These are phyloP conservation scores for Triticum urartu DNA, from an alignment of 176 grass and related monocot species.

Conservation along the genomic window DNA sequence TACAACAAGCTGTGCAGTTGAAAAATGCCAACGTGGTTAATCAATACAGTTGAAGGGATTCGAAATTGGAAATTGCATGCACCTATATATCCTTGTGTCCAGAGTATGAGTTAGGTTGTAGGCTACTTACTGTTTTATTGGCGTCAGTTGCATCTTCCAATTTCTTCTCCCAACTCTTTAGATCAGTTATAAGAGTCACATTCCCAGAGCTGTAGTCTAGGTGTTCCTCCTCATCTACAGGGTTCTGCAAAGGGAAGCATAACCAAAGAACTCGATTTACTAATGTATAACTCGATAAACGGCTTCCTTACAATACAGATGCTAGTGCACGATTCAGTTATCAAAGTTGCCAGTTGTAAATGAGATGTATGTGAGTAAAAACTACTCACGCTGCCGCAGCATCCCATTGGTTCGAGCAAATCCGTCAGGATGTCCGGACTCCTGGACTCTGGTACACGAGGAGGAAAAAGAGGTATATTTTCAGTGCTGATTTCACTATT, in stretches of 20 bases:
- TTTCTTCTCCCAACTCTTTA: slow-evolving; percentile 39
- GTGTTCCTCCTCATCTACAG: slow-evolving; percentile 39
- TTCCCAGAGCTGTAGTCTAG: slow-evolving; percentile 53
- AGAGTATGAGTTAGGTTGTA: not conserved
- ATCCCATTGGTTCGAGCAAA: slow-evolving; percentile 43
- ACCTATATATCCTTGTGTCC: not conserved
- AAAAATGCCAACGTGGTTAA: slow-evolving; percentile 6
- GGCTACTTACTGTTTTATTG: slow-evolving; percentile 40
- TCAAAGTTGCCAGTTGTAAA: not conserved
- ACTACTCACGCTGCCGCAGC: slow-evolving; percentile 49
- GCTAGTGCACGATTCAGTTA: not conserved
- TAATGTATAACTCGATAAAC: not conserved
- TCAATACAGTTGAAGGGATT: not conserved
- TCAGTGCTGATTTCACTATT: not conserved
- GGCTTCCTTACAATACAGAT: not conserved
- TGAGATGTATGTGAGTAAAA: slow-evolving; percentile 1
- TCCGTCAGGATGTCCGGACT: slow-evolving; percentile 3
- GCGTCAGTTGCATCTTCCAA: slow-evolving; percentile 33
- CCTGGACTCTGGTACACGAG: not conserved
- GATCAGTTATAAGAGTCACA: slow-evolving; percentile 36
- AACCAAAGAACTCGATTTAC: not conserved
- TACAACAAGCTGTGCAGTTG: slow-evolving; percentile 50
- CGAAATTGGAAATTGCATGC: not conserved
- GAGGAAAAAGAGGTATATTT: not conserved
- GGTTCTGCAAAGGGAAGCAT: slow-evolving; percentile 33